These are phyloP conservation scores for Lizanozyma gosingica DNA, from an alignment of 1,139 yeast species.

Conservation along the genomic window DNA sequence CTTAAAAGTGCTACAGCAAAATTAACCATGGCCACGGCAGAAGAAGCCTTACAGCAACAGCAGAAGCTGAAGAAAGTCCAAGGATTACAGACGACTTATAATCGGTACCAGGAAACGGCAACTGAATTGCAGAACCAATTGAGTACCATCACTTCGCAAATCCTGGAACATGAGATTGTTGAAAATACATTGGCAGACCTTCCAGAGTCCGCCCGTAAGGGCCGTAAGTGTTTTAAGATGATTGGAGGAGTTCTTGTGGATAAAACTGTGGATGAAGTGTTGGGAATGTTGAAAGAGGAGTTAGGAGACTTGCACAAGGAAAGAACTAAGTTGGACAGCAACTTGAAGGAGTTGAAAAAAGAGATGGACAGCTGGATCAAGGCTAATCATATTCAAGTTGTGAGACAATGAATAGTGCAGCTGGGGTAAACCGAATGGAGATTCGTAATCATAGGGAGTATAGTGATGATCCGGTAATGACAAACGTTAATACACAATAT, in stretches of 20 bases:
- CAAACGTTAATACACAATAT: no score
- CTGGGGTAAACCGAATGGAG: no score
- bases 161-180: slow-evolving; percentile 36
- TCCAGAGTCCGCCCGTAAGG: slow-evolving; percentile 10
- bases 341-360: slow-evolving; percentile 12
- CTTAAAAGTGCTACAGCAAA: no score
- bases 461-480: no score
- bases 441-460: no score
- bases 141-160: slow-evolving; percentile 25
- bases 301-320: slow-evolving; percentile 10
- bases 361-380: slow-evolving; percentile 20
- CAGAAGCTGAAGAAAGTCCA: neutral
- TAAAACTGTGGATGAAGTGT: slow-evolving; percentile 68
- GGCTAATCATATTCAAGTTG: slow-evolving; percentile 18
- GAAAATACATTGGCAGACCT: slow-evolving; percentile 23
- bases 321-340: slow-evolving; percentile 10
- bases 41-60: neutral
- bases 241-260: slow-evolving; percentile 89
- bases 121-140: slow-evolving; percentile 32
- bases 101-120: slow-evolving; percentile 30
- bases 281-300: slow-evolving; percentile 58
- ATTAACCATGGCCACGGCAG: neutral
- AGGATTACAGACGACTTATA: slow-evolving; percentile 35
- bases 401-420: slow-evolving; percentile 12
- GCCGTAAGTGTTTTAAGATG: slow-evolving; percentile 85